Evolutionary conservation across 2,329 filamentous ascomycete genomes (phyloP).

Genomic region (Pseudofabraea citricarpa): DNA sequence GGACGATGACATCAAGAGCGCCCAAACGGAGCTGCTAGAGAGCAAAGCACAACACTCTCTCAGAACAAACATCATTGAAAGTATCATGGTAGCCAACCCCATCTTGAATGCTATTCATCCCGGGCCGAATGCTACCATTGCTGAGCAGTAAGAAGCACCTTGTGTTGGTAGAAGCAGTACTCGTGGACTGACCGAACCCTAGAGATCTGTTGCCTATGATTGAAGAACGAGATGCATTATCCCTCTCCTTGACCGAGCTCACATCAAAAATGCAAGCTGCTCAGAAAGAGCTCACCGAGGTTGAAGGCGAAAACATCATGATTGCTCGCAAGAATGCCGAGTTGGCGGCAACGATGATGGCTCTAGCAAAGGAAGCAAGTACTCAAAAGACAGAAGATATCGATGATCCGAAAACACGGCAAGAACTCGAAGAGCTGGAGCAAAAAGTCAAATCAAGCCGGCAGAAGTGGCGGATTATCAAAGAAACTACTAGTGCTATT

Average conservation of each 20-base stretch:
- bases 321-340: conserved; percentile 56
- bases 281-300: conserved; percentile 46
- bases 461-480: conserved; percentile 68
- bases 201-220: conserved; percentile 56
- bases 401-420: conserved; percentile 44
- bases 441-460: conserved; percentile 55
- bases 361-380: conserved; percentile 53
- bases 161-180: conserved; percentile 4
- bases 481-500: conserved; percentile 72
- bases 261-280: conserved; percentile 46
- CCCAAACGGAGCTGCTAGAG: conserved; percentile 61
- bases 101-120: conserved; percentile 73
- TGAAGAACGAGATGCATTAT: conserved; percentile 61
- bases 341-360: conserved; percentile 58
- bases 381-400: conserved; percentile 48
- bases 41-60: conserved; percentile 66
- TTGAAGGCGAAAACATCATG: conserved; percentile 54
- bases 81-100: conserved; percentile 67
- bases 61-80: conserved; percentile 63
- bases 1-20: conserved; percentile 47
- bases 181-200: conserved; percentile 8
- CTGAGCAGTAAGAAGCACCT: conserved; percentile 55
- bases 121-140: conserved; percentile 55
- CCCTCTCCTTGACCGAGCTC: conserved; percentile 57
- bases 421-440: conserved; percentile 55